phyloP scores from a whole-genome alignment of 768 basidiomycete species.

The Tricholoma saponaceum region DNA sequence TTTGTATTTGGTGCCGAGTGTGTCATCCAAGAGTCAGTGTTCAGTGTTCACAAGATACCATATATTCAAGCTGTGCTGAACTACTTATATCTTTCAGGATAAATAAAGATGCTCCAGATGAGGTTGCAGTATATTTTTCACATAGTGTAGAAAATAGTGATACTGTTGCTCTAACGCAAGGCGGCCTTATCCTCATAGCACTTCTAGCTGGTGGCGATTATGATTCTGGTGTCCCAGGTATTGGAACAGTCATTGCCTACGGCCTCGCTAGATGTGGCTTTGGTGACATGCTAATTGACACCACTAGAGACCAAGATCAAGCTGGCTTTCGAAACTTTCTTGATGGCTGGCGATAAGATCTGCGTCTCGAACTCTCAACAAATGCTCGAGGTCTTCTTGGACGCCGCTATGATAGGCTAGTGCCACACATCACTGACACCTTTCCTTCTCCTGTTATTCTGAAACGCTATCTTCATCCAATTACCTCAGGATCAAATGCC shows the following conservation, averaged over 20 bases:
- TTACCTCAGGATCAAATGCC: neutral
- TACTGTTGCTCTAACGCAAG: conserved; percentile 7
- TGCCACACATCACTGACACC: neutral
- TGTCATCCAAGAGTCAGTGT: conserved; percentile 34
- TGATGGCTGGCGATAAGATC: neutral
- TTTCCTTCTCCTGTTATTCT: neutral
- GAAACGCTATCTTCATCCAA: neutral
- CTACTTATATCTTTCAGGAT: neutral
- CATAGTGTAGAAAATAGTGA: neutral
- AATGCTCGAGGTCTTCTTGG: neutral
- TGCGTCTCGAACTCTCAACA: neutral
- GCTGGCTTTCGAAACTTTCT: neutral
- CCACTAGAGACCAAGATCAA: neutral
- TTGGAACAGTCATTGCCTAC: conserved; percentile 48
- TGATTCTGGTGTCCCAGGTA: conserved; percentile 43
- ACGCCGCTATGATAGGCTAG: neutral
- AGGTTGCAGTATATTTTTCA: neutral
- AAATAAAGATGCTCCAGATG: neutral
- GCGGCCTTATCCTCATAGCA: conserved; percentile 56
- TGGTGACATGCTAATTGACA: conserved; percentile 40
- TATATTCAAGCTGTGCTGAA: neutral
- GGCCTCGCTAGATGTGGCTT: conserved; percentile 58
- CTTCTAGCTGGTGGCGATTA: conserved; percentile 69
- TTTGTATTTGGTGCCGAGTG: conserved; percentile 41
- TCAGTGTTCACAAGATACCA: neutral